Evolutionary conservation across 192 early-diverging fungal species (phyloP).

Genomic region (Podila epicladia): DNA sequence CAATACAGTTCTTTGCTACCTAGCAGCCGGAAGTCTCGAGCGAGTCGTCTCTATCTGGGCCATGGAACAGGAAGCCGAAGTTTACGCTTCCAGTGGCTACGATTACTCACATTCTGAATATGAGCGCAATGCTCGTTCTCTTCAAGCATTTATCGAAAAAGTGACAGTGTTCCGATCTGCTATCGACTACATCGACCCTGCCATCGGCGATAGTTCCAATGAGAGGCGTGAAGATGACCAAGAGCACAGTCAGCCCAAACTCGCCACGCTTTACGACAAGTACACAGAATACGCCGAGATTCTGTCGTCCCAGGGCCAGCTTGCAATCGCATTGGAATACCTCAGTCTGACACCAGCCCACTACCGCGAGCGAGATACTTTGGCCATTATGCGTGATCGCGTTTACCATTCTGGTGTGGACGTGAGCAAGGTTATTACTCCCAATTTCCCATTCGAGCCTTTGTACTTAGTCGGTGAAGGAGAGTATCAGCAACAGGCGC

Average conservation of each 20-base stretch:
- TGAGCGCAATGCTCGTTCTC: conserved; percentile 59
- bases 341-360: conserved; percentile 78
- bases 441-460: conserved; percentile 75
- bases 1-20: conserved; percentile 82
- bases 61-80: conserved; percentile 59
- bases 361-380: conserved; percentile 58
- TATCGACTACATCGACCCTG: conserved; percentile 88
- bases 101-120: conserved; percentile 38
- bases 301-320: conserved; percentile 77
- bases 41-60: conserved; percentile 89
- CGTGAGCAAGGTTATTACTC: conserved; percentile 51
- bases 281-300: conserved; percentile 90
- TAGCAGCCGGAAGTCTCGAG: conserved; percentile 83
- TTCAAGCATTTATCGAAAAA: conserved; percentile 90
- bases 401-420: conserved; percentile 65
- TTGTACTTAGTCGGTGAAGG: conserved; percentile 60
- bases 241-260: conserved; percentile 46
- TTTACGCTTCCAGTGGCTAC: conserved; percentile 28
- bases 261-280: conserved; percentile 81
- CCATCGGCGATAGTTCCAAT: conserved; percentile 57
- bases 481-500: conserved; percentile 38
- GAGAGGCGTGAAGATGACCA: conserved; percentile 40
- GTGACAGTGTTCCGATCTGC: conserved; percentile 94
- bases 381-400: conserved; percentile 81
- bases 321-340: conserved; percentile 78